Evolutionary conservation across 108 stramenopile species (phyloP).

Genomic region (Cyclotella cryptica): DNA sequence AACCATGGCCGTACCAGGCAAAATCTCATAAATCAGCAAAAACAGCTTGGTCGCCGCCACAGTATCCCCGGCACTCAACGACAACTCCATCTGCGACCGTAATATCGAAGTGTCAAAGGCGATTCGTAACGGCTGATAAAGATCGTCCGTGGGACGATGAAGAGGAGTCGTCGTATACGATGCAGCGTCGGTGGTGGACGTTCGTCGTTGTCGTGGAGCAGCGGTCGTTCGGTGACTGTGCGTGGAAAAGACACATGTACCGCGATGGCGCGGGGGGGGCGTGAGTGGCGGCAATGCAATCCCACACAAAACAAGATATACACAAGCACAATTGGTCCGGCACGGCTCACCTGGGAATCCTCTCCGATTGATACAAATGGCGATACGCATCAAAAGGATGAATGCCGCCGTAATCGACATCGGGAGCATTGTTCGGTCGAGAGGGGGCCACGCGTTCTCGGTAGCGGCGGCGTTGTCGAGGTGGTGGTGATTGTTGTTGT

Average conservation of each 20-base stretch:
- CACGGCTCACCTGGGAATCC: not conserved
- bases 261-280: no score
- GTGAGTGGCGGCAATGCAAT: no score
- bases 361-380: constrained; percentile 20
- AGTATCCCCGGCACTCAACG: constrained; percentile 19
- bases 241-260: no score
- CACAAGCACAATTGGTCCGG: no score
- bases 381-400: constrained; percentile 49
- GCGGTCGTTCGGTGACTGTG: no score
- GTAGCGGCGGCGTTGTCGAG: no score
- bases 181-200: not conserved
- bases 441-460: constrained; percentile 30
- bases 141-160: constrained; percentile 28
- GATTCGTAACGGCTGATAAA: constrained; percentile 50
- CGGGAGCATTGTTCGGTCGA: constrained; percentile 31
- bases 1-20: constrained; percentile 41
- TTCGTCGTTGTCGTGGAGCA: no score
- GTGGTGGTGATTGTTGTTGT: no score
- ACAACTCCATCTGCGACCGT: constrained; percentile 25
- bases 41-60: constrained; percentile 45
- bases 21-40: constrained; percentile 46
- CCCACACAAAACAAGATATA: no score
- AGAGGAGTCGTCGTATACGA: constrained; percentile 10
- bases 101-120: constrained; percentile 42
- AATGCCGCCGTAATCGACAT: constrained; percentile 45